Evolutionary conservation across 257 asterid species (phyloP).

Genomic region (Primulina eburnea): DNA sequence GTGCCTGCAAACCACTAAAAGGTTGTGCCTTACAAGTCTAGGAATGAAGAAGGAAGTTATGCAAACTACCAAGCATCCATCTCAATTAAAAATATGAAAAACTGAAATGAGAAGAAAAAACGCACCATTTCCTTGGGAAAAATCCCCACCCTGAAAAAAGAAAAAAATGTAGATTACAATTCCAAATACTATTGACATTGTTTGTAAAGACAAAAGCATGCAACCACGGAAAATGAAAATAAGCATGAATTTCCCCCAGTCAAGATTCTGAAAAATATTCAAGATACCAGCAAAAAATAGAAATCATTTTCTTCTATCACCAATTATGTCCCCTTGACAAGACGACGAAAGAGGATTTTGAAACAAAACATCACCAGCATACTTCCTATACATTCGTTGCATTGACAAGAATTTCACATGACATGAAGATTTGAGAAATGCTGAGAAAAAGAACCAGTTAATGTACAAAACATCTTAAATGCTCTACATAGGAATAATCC

Average conservation of each 20-base stretch:
- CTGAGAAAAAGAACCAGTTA: not conserved
- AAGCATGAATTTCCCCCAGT: not conserved
- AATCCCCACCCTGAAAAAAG: slow-evolving; percentile 87
- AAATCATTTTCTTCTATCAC: no score
- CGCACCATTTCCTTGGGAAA: slow-evolving; percentile 96
- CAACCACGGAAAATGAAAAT: not conserved
- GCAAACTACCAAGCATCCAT: slow-evolving; percentile 44
- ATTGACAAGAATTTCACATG: not conserved
- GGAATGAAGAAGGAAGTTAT: slow-evolving; percentile 60
- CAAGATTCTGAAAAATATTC: not conserved
- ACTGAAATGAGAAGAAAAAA: slow-evolving; percentile 51
- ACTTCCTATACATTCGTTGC: not conserved
- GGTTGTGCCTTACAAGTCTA: slow-evolving; percentile 67
- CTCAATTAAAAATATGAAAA: slow-evolving; percentile 53
- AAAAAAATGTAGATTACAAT: slow-evolving; percentile 25
- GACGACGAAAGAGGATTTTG: not conserved
- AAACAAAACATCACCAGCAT: not conserved
- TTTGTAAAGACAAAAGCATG: not conserved
- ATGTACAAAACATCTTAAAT: not conserved
- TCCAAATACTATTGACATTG: slow-evolving; percentile 3
- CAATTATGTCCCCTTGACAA: not conserved
- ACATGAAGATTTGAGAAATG: not conserved
- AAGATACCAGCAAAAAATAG: not conserved
- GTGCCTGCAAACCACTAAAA: slow-evolving; percentile 98
- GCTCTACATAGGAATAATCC: not conserved